Evolutionary conservation across 148 eudicot genomes (phyloP).

Genomic region (Agrostemma githago): DNA sequence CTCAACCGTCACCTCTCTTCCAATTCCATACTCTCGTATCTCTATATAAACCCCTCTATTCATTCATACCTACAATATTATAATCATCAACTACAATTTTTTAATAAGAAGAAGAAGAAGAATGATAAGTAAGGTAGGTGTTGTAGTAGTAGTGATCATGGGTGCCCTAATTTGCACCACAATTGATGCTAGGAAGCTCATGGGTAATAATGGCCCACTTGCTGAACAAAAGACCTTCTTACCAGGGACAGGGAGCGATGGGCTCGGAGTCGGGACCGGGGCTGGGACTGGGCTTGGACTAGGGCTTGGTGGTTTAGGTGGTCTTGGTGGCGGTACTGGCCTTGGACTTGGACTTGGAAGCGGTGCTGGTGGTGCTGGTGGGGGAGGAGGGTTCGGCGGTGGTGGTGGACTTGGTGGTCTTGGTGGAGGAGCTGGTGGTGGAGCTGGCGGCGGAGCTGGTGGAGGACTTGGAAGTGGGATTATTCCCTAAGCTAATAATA

Average conservation of each 20-base stretch:
- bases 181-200: conserved; percentile 35
- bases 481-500: conserved; percentile 14
- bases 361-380: conserved; percentile 21
- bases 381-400: conserved; percentile 21
- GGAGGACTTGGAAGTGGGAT: conserved; percentile 26
- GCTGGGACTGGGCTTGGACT: conserved; percentile 16
- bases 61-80: not conserved
- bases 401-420: conserved; percentile 18
- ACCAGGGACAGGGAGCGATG: conserved; percentile 6
- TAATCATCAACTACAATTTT: conserved; percentile 2
- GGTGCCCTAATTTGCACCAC: conserved; percentile 25
- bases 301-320: conserved; percentile 15
- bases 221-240: conserved; percentile 24
- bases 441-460: conserved; percentile 17
- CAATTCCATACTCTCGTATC: conserved; percentile 18
- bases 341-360: conserved; percentile 14
- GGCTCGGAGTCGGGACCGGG: conserved; percentile 24
- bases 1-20: conserved; percentile 10
- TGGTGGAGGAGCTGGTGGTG: conserved; percentile 19
- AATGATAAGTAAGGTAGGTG: conserved; percentile 15
- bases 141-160: conserved; percentile 27
- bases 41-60: conserved; percentile 27
- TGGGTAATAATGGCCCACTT: conserved; percentile 15
- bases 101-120: not conserved
- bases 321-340: conserved; percentile 20